A percentile compares a stretch with the other conserved stretches of the same genome.
Conservation (phyloP, 2,329 filamentous ascomycete species). For the Fusarium sacchari region DNA sequence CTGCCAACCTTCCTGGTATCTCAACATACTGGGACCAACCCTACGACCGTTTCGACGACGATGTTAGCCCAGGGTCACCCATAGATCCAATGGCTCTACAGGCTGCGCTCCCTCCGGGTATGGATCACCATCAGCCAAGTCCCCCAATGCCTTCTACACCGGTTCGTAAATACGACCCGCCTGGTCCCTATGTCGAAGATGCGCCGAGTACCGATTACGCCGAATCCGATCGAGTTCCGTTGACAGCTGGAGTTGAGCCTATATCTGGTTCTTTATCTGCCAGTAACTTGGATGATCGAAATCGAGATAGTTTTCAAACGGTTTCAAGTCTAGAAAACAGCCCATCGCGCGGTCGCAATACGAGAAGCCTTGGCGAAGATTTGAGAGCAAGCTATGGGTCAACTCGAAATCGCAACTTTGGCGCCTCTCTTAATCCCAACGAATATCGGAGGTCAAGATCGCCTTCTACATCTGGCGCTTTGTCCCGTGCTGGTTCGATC, state of each 20-base stretch:
- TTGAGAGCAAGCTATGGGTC: slow-evolving; percentile 67
- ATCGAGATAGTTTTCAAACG: slow-evolving; percentile 67
- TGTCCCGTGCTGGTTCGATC: slow-evolving; percentile 78
- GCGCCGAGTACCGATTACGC: slow-evolving; percentile 50
- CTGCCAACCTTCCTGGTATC: slow-evolving; percentile 54
- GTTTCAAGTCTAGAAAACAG: slow-evolving; percentile 66
- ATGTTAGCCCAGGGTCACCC: slow-evolving; percentile 57
- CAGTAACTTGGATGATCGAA: slow-evolving; percentile 52
- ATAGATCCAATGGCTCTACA: slow-evolving; percentile 65
- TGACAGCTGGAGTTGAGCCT: slow-evolving; percentile 65
- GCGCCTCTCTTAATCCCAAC: slow-evolving; percentile 63
- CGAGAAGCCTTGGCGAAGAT: slow-evolving; percentile 61
- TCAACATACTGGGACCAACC: slow-evolving; percentile 65
- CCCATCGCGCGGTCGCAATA: slow-evolving; percentile 61
- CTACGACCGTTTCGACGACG: slow-evolving; percentile 52
- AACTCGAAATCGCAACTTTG: slow-evolving; percentile 65
- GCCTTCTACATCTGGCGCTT: slow-evolving; percentile 69
- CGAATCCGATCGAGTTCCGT: slow-evolving; percentile 68
- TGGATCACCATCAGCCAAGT: slow-evolving; percentile 47
- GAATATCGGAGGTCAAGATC: slow-evolving; percentile 68
- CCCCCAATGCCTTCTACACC: slow-evolving; percentile 36
- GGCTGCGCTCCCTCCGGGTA: slow-evolving; percentile 64
- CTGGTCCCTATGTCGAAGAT: slow-evolving; percentile 51
- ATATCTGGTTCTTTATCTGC: slow-evolving; percentile 62
- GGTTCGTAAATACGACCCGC: slow-evolving; percentile 44